Percentiles rank a stretch among this genome's conserved stretches.
Evolutionary conservation across 345 rosid species (phyloP).

Genomic region (Crucihimalaya himalaica): DNA sequence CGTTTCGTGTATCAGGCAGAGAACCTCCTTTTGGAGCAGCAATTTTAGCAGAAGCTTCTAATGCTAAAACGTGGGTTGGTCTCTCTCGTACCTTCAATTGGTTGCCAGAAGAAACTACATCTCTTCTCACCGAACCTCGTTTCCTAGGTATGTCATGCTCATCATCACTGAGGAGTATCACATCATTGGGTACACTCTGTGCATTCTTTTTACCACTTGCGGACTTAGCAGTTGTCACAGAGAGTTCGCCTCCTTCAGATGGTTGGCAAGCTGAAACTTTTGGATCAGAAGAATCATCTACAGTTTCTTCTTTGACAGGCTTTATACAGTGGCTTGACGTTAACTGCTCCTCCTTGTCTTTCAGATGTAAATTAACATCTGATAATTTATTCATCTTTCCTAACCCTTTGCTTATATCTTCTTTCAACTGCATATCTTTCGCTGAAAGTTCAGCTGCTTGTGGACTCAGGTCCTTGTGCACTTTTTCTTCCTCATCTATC

Average conservation of each 20-base stretch:
- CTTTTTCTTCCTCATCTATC: conserved; percentile 46
- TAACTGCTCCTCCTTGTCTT: conserved; percentile 42
- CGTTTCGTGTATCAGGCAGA: conserved; percentile 41
- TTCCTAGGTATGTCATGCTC: conserved; percentile 55
- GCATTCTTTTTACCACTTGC: conserved; percentile 44
- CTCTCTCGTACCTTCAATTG: conserved; percentile 27
- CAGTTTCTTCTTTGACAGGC: conserved; percentile 36
- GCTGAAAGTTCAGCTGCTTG: conserved; percentile 43
- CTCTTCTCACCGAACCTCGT: conserved; percentile 42
- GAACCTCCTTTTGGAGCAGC: conserved; percentile 36
- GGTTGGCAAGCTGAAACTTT: conserved; percentile 39
- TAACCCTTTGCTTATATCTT: conserved; percentile 34
- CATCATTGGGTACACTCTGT: conserved; percentile 41
- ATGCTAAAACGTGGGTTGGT: conserved; percentile 38
- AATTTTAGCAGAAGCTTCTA: conserved; percentile 25
- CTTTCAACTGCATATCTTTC: conserved; percentile 46
- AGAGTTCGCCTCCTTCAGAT: conserved; percentile 46
- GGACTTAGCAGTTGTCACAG: conserved; percentile 35
- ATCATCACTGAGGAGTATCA: conserved; percentile 90
- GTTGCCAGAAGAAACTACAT: conserved; percentile 22
- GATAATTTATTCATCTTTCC: conserved; percentile 41
- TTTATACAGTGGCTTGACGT: conserved; percentile 25
- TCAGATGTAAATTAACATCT: conserved; percentile 37
- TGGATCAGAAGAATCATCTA: conserved; percentile 40
- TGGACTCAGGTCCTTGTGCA: conserved; percentile 41